Evolutionary conservation across 2,329 filamentous ascomycete species (phyloP).

Genomic region (Proliferodiscus dingleyae): DNA sequence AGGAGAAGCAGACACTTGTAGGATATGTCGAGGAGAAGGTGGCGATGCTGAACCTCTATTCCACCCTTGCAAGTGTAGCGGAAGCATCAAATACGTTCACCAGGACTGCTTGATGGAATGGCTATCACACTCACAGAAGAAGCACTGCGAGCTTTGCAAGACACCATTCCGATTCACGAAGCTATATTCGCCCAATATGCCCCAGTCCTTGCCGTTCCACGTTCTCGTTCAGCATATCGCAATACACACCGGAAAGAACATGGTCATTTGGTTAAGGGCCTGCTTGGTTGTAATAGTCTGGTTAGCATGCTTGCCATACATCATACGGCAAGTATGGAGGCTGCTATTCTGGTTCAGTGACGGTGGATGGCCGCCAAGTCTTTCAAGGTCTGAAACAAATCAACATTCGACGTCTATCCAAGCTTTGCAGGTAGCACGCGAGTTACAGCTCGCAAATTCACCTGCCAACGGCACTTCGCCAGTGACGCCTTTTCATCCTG

Average conservation of each 20-base stretch:
- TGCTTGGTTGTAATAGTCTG: conserved; percentile 79
- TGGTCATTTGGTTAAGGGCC: conserved; percentile 74
- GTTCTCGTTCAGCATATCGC: conserved; percentile 77
- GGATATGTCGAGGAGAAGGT: conserved; percentile 91
- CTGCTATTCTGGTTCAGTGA: conserved; percentile 74
- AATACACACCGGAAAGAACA: conserved; percentile 65
- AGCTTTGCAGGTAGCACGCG: conserved; percentile 21
- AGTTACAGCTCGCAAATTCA: conserved; percentile 23
- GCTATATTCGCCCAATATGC: conserved; percentile 93
- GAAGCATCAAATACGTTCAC: conserved; percentile 97
- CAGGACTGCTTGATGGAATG: conserved; percentile 98
- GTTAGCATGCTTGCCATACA: conserved; percentile 82
- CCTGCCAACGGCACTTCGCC: conserved; percentile 28
- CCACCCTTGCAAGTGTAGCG: conserved; percentile 97
- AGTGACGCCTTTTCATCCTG: conserved; percentile 25
- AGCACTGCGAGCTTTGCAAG: conserved; percentile 99
- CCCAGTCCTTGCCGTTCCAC: conserved; percentile 69
- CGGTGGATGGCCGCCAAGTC: conserved; percentile 28
- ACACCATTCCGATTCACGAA: conserved; percentile 98
- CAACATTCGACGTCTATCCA: conserved; percentile 16
- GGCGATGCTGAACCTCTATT: conserved; percentile 81
- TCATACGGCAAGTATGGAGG: conserved; percentile 88
- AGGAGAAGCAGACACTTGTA: conserved; percentile 68
- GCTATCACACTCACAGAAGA: conserved; percentile 98
- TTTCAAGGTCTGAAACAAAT: conserved; percentile 8